Percentiles rank a stretch among this genome's conserved stretches.
phyloP scores from a whole-genome alignment of 2,329 filamentous ascomycete genomes.

The Phaeosphaeriaceae sp. region DNA sequence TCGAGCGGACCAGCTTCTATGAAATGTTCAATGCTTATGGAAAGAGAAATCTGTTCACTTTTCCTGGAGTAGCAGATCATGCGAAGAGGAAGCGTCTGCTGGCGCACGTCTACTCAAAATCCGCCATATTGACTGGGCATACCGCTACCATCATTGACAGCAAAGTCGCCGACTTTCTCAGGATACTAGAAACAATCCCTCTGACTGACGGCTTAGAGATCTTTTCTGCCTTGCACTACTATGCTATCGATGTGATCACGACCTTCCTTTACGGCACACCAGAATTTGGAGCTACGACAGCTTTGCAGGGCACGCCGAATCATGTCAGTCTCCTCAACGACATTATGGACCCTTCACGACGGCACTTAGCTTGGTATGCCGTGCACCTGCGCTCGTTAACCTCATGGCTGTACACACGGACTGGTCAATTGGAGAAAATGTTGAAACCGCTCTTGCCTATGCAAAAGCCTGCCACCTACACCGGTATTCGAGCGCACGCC shows the following conservation, averaged over 20 bases:
- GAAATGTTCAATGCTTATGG: slow-evolving; percentile 65
- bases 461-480: slow-evolving; percentile 60
- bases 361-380: slow-evolving; percentile 59
- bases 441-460: slow-evolving; percentile 57
- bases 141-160: slow-evolving; percentile 22
- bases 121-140: slow-evolving; percentile 51
- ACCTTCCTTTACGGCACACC: slow-evolving; percentile 59
- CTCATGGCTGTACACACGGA: slow-evolving; percentile 58
- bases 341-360: slow-evolving; percentile 57
- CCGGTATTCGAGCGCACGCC: slow-evolving; percentile 58
- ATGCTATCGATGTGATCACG: slow-evolving; percentile 62
- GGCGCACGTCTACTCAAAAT: slow-evolving; percentile 62
- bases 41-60: slow-evolving; percentile 62
- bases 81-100: slow-evolving; percentile 61
- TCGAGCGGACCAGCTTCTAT: slow-evolving; percentile 61
- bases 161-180: slow-evolving; percentile 45
- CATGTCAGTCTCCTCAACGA: slow-evolving; percentile 57
- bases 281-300: slow-evolving; percentile 52
- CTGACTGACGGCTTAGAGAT: slow-evolving; percentile 52
- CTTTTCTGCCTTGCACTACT: slow-evolving; percentile 61
- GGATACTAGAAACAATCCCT: slow-evolving; percentile 46
- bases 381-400: slow-evolving; percentile 57
- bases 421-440: slow-evolving; percentile 47
- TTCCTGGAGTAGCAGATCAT: slow-evolving; percentile 54
- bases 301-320: slow-evolving; percentile 48